A percentile compares a stretch with the other conserved stretches of the same genome.
phyloP scores from a whole-genome alignment of 2,329 filamentous ascomycete genomes.

The Ophiostoma montium region DNA sequence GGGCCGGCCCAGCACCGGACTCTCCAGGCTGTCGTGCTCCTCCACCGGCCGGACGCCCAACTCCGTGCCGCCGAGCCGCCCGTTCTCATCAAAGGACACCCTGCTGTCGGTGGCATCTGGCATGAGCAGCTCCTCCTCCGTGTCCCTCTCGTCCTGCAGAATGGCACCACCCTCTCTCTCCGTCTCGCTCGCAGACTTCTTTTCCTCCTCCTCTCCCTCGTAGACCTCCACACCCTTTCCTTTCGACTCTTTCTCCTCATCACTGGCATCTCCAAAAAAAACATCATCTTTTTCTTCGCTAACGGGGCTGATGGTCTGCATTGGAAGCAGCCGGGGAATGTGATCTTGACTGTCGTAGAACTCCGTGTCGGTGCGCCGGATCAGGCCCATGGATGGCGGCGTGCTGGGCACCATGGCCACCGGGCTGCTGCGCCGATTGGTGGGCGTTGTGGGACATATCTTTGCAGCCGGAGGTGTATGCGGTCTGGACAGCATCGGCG shows the following conservation, averaged over 20 bases:
- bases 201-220: not conserved
- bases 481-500: too few relatives aligned
- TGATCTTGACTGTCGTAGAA: slow-evolving; percentile 19
- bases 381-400: slow-evolving; percentile 14
- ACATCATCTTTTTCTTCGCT: not conserved
- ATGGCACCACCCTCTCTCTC: not conserved
- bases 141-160: slow-evolving; percentile 1
- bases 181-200: not conserved
- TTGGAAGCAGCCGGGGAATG: slow-evolving; percentile 19
- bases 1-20: slow-evolving; percentile 19
- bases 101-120: slow-evolving; percentile 12
- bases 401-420: too few relatives aligned
- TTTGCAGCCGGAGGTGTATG: too few relatives aligned
- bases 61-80: slow-evolving; percentile 10
- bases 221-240: not conserved
- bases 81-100: slow-evolving; percentile 13
- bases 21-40: slow-evolving; percentile 14
- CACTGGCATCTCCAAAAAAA: too few relatives aligned
- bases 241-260: not conserved
- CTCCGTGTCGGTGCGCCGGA: slow-evolving; percentile 14
- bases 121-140: slow-evolving; percentile 7
- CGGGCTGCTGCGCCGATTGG: not conserved
- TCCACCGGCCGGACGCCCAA: slow-evolving; percentile 4
- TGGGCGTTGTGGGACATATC: too few relatives aligned
- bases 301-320: slow-evolving; percentile 14